These are phyloP conservation scores for Arthroderma sp. DNA, from an alignment of 2,329 filamentous ascomycete species.

Conservation along the genomic window DNA sequence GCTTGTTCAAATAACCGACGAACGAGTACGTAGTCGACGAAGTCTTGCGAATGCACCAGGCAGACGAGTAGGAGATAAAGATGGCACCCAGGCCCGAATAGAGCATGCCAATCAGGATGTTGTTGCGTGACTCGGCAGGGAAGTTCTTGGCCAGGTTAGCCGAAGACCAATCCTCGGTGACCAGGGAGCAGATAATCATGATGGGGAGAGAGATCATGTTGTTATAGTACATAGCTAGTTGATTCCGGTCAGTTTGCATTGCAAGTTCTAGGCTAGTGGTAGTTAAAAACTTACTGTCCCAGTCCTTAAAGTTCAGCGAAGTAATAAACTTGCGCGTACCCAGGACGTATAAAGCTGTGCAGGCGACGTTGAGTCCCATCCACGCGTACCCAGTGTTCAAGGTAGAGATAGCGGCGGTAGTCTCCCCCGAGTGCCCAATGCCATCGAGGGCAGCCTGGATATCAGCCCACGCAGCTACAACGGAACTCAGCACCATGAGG, in stretches of 20 bases:
- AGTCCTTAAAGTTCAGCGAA: constrained; percentile 98
- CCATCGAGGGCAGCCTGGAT: constrained; percentile 70
- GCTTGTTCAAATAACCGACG: constrained; percentile 95
- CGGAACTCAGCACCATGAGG: constrained; percentile 86
- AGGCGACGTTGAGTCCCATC: constrained; percentile 96
- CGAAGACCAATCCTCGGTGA: constrained; percentile 84
- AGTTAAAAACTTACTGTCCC: constrained; percentile 65
- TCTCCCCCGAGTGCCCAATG: constrained; percentile 42
- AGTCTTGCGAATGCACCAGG: constrained; percentile 95
- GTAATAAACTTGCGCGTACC: constrained; percentile 98
- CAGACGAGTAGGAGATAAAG: constrained; percentile 97
- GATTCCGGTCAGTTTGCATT: constrained; percentile 13
- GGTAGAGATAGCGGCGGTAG: constrained; percentile 67
- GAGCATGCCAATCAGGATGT: constrained; percentile 74
- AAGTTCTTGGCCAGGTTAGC: constrained; percentile 79
- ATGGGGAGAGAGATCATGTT: constrained; percentile 93
- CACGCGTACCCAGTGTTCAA: constrained; percentile 91
- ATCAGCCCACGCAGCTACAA: constrained; percentile 96
- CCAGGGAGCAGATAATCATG: constrained; percentile 64
- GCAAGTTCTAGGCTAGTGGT: neutral
- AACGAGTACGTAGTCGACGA: constrained; percentile 97
- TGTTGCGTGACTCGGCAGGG: constrained; percentile 62
- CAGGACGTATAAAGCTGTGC: constrained; percentile 76
- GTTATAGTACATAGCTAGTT: constrained; percentile 99
- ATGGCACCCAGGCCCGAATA: constrained; percentile 85